Evolutionary conservation across 176 grass and related monocot species (phyloP).

Genomic region (Canna indica): DNA sequence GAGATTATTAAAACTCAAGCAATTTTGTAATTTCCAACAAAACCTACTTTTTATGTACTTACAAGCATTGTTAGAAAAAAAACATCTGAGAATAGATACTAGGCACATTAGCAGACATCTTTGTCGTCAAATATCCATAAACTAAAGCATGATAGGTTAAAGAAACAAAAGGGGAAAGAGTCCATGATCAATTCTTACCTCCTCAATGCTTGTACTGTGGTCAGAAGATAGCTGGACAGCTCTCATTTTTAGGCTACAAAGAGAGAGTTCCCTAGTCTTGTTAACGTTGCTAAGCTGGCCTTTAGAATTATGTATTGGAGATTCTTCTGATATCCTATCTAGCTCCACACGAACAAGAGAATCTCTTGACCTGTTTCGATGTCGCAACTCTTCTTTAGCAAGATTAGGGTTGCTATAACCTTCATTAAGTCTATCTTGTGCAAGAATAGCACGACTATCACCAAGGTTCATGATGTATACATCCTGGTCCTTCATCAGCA

Average conservation of each 20-base stretch:
- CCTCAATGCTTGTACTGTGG: slow-evolving; percentile 69
- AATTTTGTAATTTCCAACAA: no score
- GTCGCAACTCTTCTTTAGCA: slow-evolving; percentile 37
- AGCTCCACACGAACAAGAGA: slow-evolving; percentile 66
- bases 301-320: slow-evolving; percentile 69
- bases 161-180: background rate
- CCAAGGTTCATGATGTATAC: slow-evolving; percentile 93
- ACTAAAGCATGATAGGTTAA: background rate
- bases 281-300: slow-evolving; percentile 36
- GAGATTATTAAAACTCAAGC: no score
- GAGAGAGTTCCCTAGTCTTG: slow-evolving; percentile 57
- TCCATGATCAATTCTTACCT: slow-evolving; percentile 45
- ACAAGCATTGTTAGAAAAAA: no score
- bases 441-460: slow-evolving; percentile 82
- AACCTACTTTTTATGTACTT: no score
- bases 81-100: no score
- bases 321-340: slow-evolving; percentile 87
- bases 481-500: slow-evolving; percentile 98
- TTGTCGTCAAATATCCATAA: no score
- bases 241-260: slow-evolving; percentile 72
- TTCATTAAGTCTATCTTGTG: slow-evolving; percentile 54
- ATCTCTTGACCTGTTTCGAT: slow-evolving; percentile 64
- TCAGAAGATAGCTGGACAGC: slow-evolving; percentile 65
- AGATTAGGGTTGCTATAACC: slow-evolving; percentile 35
- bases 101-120: no score